Base-by-base conservation (phyloP, 129 eudicot species). In the Ambrosia artemisiifolia region DNA sequence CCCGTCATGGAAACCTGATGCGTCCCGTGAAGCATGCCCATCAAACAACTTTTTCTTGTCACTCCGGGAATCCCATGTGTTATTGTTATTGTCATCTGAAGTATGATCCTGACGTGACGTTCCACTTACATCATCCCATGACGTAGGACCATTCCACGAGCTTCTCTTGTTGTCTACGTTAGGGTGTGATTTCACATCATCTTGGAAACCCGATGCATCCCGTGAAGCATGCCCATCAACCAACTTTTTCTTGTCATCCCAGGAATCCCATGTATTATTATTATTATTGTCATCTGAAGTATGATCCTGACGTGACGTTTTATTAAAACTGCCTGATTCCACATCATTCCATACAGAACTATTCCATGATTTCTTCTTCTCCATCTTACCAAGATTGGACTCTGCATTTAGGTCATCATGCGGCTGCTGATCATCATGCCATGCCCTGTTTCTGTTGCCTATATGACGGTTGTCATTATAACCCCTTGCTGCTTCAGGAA, bases 321-420 rank as follows among this genome's bases (percentile, higher is more conserved):
- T 24, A 24, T 64, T 11, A n/a, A 49, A 67, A 76, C 74, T 40
- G 49, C 62, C 48, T 42, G 68, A 19, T 66, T 67, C 71, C 73
- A 75, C 50, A 60, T 75, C 80, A 75, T 56, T 68, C 74, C 74
- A 66, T 53, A 11, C 14, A 38, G 79, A 64, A 63, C 83, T 85
- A 75, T 84, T 55, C 91, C 88, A 78, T 48, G n/a, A 18, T 24
- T 24, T 24, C 48, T 69, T 78, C 11, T 50, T 74, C 63, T 71
- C 42, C 40, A 11, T 72, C 4, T 61, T 77, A 74, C 43, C 78
- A 47, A 40, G 54, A 47, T 19, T 74, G 34, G 71, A 49, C 53
- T 35, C 63, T 49, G 42, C 51, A 55, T 72, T 42, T 14, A 12
- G 18, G 71, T 77, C 73, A 36, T 64, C 75, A 71, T 63, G 74